Conservation (phyloP, 148 eudicot genomes). For the Rhododendron ovatum region DNA sequence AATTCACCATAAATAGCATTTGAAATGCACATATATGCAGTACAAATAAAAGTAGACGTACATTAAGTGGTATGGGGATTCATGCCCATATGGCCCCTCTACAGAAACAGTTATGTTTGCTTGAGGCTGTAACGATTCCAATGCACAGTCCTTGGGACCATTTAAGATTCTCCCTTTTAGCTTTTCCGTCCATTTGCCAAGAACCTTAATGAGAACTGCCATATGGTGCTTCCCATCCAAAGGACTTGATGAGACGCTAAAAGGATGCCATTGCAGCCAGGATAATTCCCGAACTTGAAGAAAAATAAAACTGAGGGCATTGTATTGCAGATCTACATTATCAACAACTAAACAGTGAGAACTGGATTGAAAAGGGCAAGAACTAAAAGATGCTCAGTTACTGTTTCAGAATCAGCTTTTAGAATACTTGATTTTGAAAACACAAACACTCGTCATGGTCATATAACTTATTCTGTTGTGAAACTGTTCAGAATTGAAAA, state of each 20-base stretch:
- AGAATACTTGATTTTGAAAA: not conserved
- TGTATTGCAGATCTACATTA: slow-evolving; percentile 62
- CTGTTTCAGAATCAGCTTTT: not conserved
- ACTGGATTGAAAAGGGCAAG: not conserved
- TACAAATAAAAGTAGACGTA: slow-evolving; percentile 24
- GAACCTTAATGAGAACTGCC: slow-evolving; percentile 65
- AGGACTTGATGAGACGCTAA: slow-evolving; percentile 89
- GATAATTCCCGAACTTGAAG: slow-evolving; percentile 78
- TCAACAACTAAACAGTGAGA: slow-evolving; percentile 4
- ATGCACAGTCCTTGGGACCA: slow-evolving; percentile 25
- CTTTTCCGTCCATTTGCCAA: slow-evolving; percentile 68
- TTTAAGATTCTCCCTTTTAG: slow-evolving; percentile 43
- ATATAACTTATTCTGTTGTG: not conserved
- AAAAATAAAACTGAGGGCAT: slow-evolving; percentile 81
- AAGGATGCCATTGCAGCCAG: slow-evolving; percentile 90
- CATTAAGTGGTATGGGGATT: slow-evolving; percentile 74
- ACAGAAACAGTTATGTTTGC: slow-evolving; percentile 56
- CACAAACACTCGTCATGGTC: not conserved
- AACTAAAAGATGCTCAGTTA: not conserved
- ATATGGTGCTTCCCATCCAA: slow-evolving; percentile 67
- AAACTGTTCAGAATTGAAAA: not conserved
- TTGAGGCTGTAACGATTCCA: slow-evolving; percentile 26
- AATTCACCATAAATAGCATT: not conserved
- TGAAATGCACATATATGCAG: not conserved
- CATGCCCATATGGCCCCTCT: slow-evolving; percentile 96